Conservation (phyloP, 352 stramenopile genomes). For the Phytophthora fragariaefolia region DNA sequence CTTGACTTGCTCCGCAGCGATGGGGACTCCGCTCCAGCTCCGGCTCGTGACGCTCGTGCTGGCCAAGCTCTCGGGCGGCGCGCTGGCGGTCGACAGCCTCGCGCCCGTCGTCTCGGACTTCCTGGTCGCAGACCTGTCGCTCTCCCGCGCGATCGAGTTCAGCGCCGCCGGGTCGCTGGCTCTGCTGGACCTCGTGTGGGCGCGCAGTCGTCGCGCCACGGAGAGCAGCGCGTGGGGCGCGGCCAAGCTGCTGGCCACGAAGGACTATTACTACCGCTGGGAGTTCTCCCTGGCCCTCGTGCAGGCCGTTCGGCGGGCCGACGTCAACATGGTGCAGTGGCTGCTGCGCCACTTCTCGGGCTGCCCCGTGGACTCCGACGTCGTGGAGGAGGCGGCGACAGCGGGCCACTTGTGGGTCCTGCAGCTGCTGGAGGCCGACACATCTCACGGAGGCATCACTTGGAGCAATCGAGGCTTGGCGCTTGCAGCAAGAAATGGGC, state of each 20-base stretch:
- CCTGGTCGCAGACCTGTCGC: neutral
- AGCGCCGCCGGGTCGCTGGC: neutral
- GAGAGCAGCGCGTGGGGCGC: neutral
- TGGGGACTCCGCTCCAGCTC: neutral
- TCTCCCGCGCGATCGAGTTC: neutral
- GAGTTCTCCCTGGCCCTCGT: neutral
- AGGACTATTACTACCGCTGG: neutral
- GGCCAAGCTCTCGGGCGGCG: neutral
- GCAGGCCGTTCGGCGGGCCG: neutral
- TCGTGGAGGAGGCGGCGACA: neutral
- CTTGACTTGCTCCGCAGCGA: neutral
- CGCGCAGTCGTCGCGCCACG: neutral
- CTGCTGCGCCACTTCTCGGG: neutral
- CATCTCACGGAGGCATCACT: neutral
- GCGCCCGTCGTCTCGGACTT: neutral
- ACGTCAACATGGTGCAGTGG: neutral
- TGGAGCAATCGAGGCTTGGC: neutral
- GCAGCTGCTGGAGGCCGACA: neutral
- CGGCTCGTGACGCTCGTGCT: neutral
- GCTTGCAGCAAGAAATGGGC: neutral
- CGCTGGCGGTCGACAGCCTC: neutral
- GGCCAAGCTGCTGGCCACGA: neutral
- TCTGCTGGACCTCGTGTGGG: neutral
- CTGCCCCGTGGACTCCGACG: neutral
- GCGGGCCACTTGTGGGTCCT: neutral